Conservation (phyloP, 352 stramenopile genomes). For the Ophiocytium majus region DNA sequence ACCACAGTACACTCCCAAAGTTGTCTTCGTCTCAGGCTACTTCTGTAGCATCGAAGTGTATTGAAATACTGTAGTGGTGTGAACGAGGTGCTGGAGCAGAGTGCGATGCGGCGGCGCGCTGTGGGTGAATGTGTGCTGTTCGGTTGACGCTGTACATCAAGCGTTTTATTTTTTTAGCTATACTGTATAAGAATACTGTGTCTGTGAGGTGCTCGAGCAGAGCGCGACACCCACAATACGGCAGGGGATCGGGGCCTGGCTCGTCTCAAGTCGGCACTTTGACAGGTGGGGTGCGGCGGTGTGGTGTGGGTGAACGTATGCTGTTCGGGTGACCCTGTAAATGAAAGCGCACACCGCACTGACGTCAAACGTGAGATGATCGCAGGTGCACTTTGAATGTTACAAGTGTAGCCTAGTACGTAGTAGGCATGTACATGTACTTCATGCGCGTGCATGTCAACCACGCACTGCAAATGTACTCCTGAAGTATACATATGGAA, state of each 20-base stretch:
- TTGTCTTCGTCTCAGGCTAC: neutral
- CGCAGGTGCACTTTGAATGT: too few species aligned
- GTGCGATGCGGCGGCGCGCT: neutral
- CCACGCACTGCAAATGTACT: too few species aligned
- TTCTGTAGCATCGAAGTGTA: neutral
- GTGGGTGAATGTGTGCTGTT: neutral
- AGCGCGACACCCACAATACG: neutral
- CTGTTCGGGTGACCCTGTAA: too few species aligned
- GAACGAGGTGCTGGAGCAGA: neutral
- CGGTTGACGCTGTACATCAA: neutral
- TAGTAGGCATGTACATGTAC: too few species aligned
- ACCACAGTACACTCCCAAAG: neutral
- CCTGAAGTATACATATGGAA: too few species aligned
- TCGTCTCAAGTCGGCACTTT: neutral
- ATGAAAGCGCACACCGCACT: too few species aligned
- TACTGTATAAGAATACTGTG: neutral
- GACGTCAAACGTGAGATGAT: too few species aligned
- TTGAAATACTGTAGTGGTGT: too few species aligned
- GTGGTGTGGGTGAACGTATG: too few species aligned
- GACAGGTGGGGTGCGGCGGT: neutral
- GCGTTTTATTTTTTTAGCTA: neutral
- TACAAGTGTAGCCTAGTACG: too few species aligned
- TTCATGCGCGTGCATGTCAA: too few species aligned
- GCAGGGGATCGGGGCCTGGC: neutral
- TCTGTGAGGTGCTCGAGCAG: neutral